A percentile compares a stretch with the other conserved stretches of the same genome.
phyloP scores from a whole-genome alignment of 75 land plant species.

The Picea sitchensis region DNA sequence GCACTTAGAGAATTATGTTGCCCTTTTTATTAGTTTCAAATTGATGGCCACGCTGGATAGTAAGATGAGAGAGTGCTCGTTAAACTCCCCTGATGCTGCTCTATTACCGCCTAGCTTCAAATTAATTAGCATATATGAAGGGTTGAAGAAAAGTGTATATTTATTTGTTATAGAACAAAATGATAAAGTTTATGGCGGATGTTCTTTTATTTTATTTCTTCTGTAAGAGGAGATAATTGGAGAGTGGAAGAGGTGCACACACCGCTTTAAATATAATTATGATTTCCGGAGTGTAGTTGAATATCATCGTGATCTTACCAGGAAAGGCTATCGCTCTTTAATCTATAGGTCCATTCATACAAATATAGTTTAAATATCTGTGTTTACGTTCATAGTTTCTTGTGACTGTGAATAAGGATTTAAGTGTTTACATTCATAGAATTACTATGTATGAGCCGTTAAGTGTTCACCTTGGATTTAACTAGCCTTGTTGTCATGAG shows the following conservation, averaged over 20 bases:
- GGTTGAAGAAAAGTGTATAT: no score
- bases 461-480: no score
- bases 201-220: not conserved
- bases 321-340: slow-evolving; percentile 50
- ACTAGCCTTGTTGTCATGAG: not conserved
- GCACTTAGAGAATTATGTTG: no score
- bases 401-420: slow-evolving; percentile 12
- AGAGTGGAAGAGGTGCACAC: slow-evolving; percentile 51
- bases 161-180: no score
- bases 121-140: no score
- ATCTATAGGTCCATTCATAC: slow-evolving; percentile 48
- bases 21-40: no score
- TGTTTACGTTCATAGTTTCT: slow-evolving; percentile 9
- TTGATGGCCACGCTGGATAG: no score
- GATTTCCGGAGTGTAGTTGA: slow-evolving; percentile 40
- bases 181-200: no score
- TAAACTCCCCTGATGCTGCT: no score
- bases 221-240: slow-evolving; percentile 24
- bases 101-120: no score
- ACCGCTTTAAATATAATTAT: slow-evolving; percentile 25
- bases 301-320: slow-evolving; percentile 42
- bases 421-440: not conserved
- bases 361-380: not conserved
- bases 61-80: no score
- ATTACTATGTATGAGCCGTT: not conserved